Percentiles rank a stretch among this genome's conserved stretches.
Evolutionary conservation across 139 green algal genomes (phyloP).

Genomic region (Trebouxia sp.): DNA sequence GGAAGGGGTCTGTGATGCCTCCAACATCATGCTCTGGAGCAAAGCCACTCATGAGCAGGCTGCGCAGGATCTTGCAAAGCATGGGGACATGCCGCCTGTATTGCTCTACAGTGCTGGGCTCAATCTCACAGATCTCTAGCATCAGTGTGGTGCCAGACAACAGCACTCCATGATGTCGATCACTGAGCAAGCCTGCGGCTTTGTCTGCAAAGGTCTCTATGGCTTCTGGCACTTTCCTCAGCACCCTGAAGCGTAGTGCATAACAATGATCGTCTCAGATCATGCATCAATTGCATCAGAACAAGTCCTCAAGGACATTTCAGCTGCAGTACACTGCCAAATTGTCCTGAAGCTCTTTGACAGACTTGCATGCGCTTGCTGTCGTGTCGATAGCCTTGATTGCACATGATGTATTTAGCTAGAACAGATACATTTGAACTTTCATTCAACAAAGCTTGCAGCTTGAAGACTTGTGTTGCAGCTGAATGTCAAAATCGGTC

Average conservation of each 20-base stretch:
- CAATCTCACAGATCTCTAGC: slow-evolving; percentile 67
- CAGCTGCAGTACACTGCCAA: too few species aligned
- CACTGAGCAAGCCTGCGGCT: slow-evolving; percentile 77
- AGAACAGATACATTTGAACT: too few species aligned
- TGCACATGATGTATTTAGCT: too few species aligned
- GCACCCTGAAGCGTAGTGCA: slow-evolving; percentile 57
- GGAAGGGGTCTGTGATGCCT: slow-evolving; percentile 94
- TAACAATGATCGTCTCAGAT: not conserved
- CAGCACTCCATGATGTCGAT: slow-evolving; percentile 91
- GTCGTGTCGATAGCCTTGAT: not conserved
- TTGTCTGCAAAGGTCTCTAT: slow-evolving; percentile 83
- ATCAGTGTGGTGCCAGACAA: slow-evolving; percentile 84
- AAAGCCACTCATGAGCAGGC: slow-evolving; percentile 59
- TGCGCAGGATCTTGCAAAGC: slow-evolving; percentile 72
- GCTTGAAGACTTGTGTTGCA: not conserved
- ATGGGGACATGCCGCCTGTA: slow-evolving; percentile 63
- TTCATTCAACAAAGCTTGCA: too few species aligned
- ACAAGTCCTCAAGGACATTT: not conserved
- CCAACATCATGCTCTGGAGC: slow-evolving; percentile 91
- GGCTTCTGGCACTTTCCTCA: slow-evolving; percentile 93
- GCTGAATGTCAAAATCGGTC: not conserved
- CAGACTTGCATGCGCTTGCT: not conserved
- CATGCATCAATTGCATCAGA: not conserved
- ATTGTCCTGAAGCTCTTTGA: too few species aligned
- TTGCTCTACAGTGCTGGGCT: slow-evolving; percentile 39